These are phyloP conservation scores for Globisporangium takayamanum DNA, from an alignment of 352 stramenopile species.

Conservation along the genomic window DNA sequence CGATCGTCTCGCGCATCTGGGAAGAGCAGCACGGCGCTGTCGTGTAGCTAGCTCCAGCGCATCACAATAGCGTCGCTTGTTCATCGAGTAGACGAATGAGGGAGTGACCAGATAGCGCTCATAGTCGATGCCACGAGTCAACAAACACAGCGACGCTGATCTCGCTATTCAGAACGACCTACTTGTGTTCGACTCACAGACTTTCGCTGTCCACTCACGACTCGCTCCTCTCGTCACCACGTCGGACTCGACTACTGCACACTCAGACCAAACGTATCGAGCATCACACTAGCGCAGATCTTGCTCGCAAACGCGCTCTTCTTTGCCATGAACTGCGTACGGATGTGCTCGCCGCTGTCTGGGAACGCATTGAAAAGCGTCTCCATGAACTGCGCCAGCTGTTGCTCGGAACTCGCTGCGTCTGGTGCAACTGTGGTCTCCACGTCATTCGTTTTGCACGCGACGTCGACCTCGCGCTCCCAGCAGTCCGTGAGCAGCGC, in stretches of 20 bases:
- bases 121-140: too few relatives aligned
- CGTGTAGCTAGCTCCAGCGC: background rate
- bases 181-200: too few relatives aligned
- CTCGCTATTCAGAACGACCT: too few relatives aligned
- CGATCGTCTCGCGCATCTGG: conserved; percentile 17
- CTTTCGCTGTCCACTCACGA: too few relatives aligned
- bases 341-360: conserved; percentile 31
- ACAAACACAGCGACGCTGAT: too few relatives aligned
- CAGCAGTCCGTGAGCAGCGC: conserved; percentile 32
- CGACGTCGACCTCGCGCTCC: conserved; percentile 19
- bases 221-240: too few relatives aligned
- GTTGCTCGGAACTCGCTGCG: conserved; percentile 4
- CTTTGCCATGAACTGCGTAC: conserved; percentile 25
- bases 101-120: too few relatives aligned
- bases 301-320: conserved; percentile 29
- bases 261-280: conserved; percentile 8
- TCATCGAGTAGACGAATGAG: background rate
- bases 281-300: conserved; percentile 8
- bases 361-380: conserved; percentile 26
- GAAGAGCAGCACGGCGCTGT: background rate
- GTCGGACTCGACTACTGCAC: background rate
- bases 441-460: background rate
- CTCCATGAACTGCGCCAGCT: conserved; percentile 6
- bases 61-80: too few relatives aligned
- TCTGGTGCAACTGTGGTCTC: background rate